These are phyloP conservation scores for Saraca asoca DNA, from an alignment of 331 rosid species.

Conservation along the genomic window DNA sequence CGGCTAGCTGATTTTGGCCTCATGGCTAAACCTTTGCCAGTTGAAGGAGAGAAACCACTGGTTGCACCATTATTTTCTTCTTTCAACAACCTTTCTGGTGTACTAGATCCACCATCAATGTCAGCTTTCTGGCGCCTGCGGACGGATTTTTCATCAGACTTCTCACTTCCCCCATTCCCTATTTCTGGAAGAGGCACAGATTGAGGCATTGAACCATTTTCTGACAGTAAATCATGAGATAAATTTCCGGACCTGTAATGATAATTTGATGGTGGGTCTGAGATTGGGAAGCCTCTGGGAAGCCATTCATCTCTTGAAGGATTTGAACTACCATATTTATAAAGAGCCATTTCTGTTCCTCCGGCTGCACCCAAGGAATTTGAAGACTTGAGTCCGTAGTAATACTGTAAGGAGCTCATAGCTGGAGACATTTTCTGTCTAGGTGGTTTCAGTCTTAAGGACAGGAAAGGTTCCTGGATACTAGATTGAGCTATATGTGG, in stretches of 20 bases:
- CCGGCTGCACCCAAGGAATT: constrained; percentile 34
- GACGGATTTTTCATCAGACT: constrained; percentile 70
- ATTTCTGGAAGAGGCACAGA: constrained; percentile 43
- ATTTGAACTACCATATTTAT: constrained; percentile 48
- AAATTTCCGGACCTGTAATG: constrained; percentile 45
- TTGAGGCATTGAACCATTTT: constrained; percentile 1
- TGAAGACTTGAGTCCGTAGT: constrained; percentile 60
- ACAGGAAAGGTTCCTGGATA: constrained; percentile 46
- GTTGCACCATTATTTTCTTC: constrained; percentile 59
- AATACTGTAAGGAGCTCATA: constrained; percentile 68
- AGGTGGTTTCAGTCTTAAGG: constrained; percentile 55
- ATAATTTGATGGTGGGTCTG: constrained; percentile 20
- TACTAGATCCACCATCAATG: constrained; percentile 49
- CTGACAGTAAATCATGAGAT: constrained; percentile 50
- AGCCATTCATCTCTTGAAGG: constrained; percentile 46
- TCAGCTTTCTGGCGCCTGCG: constrained; percentile 80
- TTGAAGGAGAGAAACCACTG: constrained; percentile 54
- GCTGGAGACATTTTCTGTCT: constrained; percentile 52
- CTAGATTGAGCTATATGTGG: constrained; percentile 47
- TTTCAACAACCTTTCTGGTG: constrained; percentile 59
- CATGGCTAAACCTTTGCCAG: constrained; percentile 65
- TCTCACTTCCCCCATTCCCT: constrained; percentile 59
- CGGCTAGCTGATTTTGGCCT: constrained; percentile 75
- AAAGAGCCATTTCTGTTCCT: constrained; percentile 67
- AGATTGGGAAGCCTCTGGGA: constrained; percentile 44